Evolutionary conservation across 1,284 basidiomycete genomes (phyloP).

Genomic region (Grifola frondosa): DNA sequence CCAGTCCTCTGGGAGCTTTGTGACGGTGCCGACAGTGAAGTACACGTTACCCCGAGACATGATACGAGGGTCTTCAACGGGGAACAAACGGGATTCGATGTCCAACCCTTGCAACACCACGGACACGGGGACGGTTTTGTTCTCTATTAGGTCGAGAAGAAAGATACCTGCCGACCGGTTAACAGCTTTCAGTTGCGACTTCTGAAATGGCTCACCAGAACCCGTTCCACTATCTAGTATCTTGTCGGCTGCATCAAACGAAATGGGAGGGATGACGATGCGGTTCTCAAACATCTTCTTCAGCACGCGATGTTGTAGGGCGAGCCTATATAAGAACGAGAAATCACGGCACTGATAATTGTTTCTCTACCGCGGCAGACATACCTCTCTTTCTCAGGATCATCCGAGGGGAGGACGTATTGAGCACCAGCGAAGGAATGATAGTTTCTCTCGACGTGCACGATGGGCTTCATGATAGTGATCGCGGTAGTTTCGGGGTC

Average conservation of each 20-base stretch:
- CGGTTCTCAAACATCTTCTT: constrained; percentile 16
- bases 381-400: neutral
- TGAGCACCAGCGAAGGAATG: constrained; percentile 1
- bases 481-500: too few species aligned
- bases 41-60: constrained; percentile 19
- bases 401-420: constrained; percentile 5
- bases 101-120: constrained; percentile 16
- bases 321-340: constrained; percentile 21
- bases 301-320: constrained; percentile 22
- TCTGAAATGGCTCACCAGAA: constrained; percentile 15
- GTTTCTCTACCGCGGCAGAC: too few species aligned
- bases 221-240: constrained; percentile 30
- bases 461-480: too few species aligned
- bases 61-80: constrained; percentile 1
- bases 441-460: too few species aligned
- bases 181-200: neutral
- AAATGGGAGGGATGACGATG: constrained; percentile 18
- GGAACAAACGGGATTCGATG: constrained; percentile 26
- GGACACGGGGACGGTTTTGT: neutral
- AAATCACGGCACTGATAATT: too few species aligned
- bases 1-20: constrained; percentile 25
- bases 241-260: constrained; percentile 14
- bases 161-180: constrained; percentile 11
- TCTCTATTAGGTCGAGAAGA: constrained; percentile 12
- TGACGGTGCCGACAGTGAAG: constrained; percentile 21